Evolutionary conservation across 1,139 yeast species (phyloP).

Genomic region (Suhomyces anneliseae): DNA sequence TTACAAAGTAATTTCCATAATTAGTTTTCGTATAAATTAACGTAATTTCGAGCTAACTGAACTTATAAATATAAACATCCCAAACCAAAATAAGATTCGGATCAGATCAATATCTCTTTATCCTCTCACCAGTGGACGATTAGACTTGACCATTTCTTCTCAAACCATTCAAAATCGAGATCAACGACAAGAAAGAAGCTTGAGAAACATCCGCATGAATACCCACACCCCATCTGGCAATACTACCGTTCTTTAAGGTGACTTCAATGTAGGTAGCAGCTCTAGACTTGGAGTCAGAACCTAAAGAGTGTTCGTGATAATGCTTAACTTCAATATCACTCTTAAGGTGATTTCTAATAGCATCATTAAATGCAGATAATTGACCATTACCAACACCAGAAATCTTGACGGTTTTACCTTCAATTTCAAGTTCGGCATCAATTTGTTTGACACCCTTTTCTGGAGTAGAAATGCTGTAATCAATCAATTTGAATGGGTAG

Average conservation of each 20-base stretch:
- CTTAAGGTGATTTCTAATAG: slow-evolving; percentile 60
- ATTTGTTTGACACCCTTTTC: slow-evolving; percentile 25
- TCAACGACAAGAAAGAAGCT: slow-evolving; percentile 79
- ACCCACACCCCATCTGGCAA: slow-evolving; percentile 88
- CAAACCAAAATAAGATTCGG: too few species aligned
- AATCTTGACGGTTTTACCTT: slow-evolving; percentile 50
- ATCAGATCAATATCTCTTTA: too few species aligned
- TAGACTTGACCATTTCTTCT: slow-evolving; percentile 15
- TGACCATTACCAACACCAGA: slow-evolving; percentile 92
- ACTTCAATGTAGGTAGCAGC: slow-evolving; percentile 90
- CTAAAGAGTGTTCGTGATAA: slow-evolving; percentile 91
- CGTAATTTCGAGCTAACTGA: too few species aligned
- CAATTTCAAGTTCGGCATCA: slow-evolving; percentile 40
- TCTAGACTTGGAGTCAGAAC: slow-evolving; percentile 73
- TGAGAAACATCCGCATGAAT: slow-evolving; percentile 89
- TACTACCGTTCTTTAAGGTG: slow-evolving; percentile 38
- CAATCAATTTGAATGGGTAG: slow-evolving; percentile 46
- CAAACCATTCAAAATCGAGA: slow-evolving; percentile 67
- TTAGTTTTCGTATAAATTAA: too few species aligned
- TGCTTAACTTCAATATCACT: slow-evolving; percentile 68
- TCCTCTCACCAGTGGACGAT: not conserved
- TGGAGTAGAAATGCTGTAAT: slow-evolving; percentile 47
- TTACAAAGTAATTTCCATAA: too few species aligned
- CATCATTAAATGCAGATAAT: slow-evolving; percentile 84
- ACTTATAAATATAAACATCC: too few species aligned